A percentile compares a stretch with the other conserved stretches of the same genome.
Evolutionary conservation across 2,329 filamentous ascomycete species (phyloP).

Genomic region (Colletotrichum chlorophyti): DNA sequence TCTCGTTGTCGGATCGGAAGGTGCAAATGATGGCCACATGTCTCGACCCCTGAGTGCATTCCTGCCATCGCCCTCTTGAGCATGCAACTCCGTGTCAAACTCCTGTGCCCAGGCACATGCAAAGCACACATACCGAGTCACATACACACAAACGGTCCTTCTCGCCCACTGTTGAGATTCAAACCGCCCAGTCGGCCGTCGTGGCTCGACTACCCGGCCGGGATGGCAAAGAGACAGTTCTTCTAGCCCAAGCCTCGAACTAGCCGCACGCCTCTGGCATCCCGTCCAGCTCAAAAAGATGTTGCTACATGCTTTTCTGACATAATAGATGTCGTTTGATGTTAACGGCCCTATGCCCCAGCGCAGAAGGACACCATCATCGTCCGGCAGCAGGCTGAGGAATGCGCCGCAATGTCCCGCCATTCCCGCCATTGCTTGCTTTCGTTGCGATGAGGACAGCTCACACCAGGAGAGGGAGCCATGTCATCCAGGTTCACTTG

Average conservation of each 20-base stretch:
- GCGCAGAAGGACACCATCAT: not conserved
- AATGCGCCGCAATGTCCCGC: constrained; percentile 29
- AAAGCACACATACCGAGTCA: too few species aligned
- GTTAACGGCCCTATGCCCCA: constrained; percentile 4
- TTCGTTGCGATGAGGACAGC: not conserved
- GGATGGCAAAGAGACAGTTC: too few species aligned
- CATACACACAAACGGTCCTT: too few species aligned
- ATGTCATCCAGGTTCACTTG: too few species aligned
- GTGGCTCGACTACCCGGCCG: too few species aligned
- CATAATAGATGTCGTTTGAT: not conserved
- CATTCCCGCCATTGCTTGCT: constrained; percentile 27
- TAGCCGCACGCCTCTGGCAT: not conserved
- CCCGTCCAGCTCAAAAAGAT: not conserved
- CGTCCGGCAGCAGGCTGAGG: constrained; percentile 11
- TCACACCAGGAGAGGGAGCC: too few species aligned
- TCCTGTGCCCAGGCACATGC: not conserved
- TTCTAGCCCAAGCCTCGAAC: not conserved
- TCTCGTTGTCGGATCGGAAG: too few species aligned
- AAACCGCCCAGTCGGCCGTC: too few species aligned
- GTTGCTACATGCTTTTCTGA: not conserved
- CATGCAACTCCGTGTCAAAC: constrained; percentile 6
- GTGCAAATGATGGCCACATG: constrained; percentile 10
- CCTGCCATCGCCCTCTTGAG: not conserved
- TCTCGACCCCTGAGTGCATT: constrained; percentile 10
- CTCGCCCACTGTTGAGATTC: too few species aligned